Evolutionary conservation across 2,329 filamentous ascomycete species (phyloP), one percentile per base, ranked within the genome.

Genomic region (Diplodia mutila): DNA sequence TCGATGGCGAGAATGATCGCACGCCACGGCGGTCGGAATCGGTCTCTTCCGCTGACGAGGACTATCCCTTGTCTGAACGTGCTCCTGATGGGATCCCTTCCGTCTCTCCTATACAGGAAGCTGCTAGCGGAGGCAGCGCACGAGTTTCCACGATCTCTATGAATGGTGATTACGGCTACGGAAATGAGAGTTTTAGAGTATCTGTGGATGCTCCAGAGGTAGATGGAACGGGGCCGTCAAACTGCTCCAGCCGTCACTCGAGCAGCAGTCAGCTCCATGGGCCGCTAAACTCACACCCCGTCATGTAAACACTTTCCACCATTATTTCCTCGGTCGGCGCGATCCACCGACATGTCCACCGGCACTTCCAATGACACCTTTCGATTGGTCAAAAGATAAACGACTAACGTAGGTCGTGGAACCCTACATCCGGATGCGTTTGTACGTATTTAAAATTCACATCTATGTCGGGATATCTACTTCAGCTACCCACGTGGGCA

Each of bases 101-200:
- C 2, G 63, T 57, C 37, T 66, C 63, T 5, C 63, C 63, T 9
- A 66, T 66, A 23, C 63, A 66, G 12, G 63, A 66, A 25, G 23
- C 37, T 25, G 52, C 18, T n/a, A 53, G 48, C 48, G 57, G 57
- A 32, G 51, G 42, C 39, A 66, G 63, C 27, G 63, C 21, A 21
- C 51, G 34, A 12, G 52, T 66, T 29, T 66, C 63, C 4, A 57
- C 23, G 18, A 42, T 57, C 25, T 66, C 52, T 6, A 23, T 55
- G 7, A 34, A 46, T 7, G 27, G 39, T 12, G 37, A 55, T 18
- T n/a, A 25, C 25, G 63, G 14, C 34, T 16, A 18, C 18, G 27
- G 16, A 23, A 18, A 23, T 12, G 39, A 61, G 14, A 34, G 57
- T 9, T 4, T 23, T 1, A 34, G 57, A 14, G 29, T 48, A 18